Evolutionary conservation across 768 basidiomycete genomes (phyloP), one percentile per base, ranked within the genome.

Genomic region (Harrya chromipes): DNA sequence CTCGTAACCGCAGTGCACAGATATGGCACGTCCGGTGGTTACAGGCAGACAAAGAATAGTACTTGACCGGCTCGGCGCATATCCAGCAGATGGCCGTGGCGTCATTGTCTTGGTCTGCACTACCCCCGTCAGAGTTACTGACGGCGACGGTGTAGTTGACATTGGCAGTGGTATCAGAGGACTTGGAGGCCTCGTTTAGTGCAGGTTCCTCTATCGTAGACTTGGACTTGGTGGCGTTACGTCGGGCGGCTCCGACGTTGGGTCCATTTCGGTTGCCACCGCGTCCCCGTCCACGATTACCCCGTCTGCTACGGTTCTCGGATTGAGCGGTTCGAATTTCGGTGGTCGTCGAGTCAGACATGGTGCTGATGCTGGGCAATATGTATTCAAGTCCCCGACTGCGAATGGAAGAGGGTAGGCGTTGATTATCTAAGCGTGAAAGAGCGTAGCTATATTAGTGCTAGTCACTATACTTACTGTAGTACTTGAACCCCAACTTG

Each of bases 11-110:
- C 43, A 97, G 70, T 0, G 90, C 85, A 62, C 95, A 99, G 52
- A 94, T 85, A 69, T 97, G 94, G 74, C 95, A 98, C 4, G 92
- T 97, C 44, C 90, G 76, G 64, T 99, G 95, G 65, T 92, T 91
- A 71, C 95, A 99, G 47, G 86, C 81, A 16, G 94, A 86, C 26
- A 97, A 71, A 6, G 90, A 81, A 67, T 85, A 93, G 64, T 91
- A 95, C 63, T 88, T 93, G 69, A 95, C 84, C 4, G 87, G 85
- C 61, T 97, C 93, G 1, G 94, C 94, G 62, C 95, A 97, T 68
- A 97, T 97, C 81, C 84, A 95, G 71, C 95, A 97, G 11, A 85
- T 66, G 35, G 37, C 29, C 1, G 51, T 36, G 43, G 66, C 68
- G 24, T 56, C 61, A 16, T 82, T 78, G 12, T 72, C 67, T 6